Evolutionary conservation across 352 stramenopile genomes (phyloP), one percentile per base, ranked within the genome.

Genomic region (Phytopythium litorale): DNA sequence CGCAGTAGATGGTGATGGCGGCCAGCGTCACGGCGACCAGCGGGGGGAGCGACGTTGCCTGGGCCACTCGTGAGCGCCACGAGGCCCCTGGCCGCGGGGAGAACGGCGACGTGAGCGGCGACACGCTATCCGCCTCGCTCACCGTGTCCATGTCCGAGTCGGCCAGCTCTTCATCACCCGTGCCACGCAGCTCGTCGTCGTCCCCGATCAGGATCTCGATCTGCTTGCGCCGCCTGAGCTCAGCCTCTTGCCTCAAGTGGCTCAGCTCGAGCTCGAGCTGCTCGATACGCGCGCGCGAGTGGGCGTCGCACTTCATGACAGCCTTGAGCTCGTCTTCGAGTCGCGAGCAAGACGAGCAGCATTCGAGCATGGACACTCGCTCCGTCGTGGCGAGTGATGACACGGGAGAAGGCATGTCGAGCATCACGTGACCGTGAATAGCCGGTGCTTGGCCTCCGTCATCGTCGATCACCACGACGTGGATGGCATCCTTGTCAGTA

Each of bases 171-270:
- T 56, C 57, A 30, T 56, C 38, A 25, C 38, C 60, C 79, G 78
- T 18, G 78, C 66, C 48, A 79, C 66, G 23, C 79, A 68, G 18
- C 85, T 72, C n/a, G 63, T 78, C 63, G 76, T 70, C 60, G 75
- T 65, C 56, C 67, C 64, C 11, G 58, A 62, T 55, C 30, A 1
- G 18, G 30, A 33, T 42, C 30, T 32, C 58, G 30, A 28, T 51
- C 21, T 12, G 49, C 35, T 59, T 60, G 25, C 12, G 58, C 19
- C 18, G 38, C 43, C 6, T 62, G 50, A 40, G 70, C 50, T 42
- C 58, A 56, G 7, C 68, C 52, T 28, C 68, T 23, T 0, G 55
- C 16, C 53, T 60, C 55, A 60, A n/a, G 23, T 32, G 3, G 55
- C 7, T 19, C 0, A 60, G 38, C 16, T 60, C 40, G 19, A 64